Evolutionary conservation across 2,329 filamentous ascomycete genomes (phyloP).

Genomic region (Fusarium pininemorale): DNA sequence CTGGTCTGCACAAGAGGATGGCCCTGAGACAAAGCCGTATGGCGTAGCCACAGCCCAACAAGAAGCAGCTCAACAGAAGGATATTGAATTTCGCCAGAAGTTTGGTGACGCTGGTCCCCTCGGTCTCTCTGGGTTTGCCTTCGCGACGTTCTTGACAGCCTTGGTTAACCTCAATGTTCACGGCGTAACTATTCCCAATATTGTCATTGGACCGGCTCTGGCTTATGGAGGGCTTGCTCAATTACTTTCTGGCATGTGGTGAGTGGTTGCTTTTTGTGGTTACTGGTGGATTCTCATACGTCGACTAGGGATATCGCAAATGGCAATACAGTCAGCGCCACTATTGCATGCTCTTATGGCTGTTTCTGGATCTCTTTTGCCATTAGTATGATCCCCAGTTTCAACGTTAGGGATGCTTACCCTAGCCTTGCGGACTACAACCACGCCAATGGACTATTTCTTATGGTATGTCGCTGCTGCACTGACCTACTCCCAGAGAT

Average conservation of each 20-base stretch:
- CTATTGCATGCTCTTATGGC: constrained; percentile 6
- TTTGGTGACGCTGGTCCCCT: constrained; percentile 12
- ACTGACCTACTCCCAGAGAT: fast-evolving
- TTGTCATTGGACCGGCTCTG: constrained; percentile 1
- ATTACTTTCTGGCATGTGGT: constrained; percentile 13
- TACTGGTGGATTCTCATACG: fast-evolving
- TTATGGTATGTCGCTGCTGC: not conserved
- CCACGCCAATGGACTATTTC: constrained; percentile 8
- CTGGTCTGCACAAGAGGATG: not conserved
- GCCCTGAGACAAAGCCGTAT: not conserved
- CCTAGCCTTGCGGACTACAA: not conserved
- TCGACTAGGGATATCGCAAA: not conserved
- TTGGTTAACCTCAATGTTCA: constrained; percentile 7
- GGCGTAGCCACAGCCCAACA: not conserved
- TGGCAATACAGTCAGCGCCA: constrained; percentile 7
- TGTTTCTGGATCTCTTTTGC: constrained; percentile 20
- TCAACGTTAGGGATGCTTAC: constrained; percentile 6
- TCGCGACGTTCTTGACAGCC: not conserved
- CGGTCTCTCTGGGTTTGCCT: not conserved
- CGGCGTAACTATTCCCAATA: not conserved
- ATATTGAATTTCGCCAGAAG: not conserved
- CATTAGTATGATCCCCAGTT: constrained; percentile 3
- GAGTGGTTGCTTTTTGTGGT: not conserved
- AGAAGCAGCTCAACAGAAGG: not conserved
- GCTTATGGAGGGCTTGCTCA: constrained; percentile 3